Percentiles rank a stretch among this genome's conserved stretches.
Conservation (phyloP, 208 protist genomes). For the Crithidia brevicula region DNA sequence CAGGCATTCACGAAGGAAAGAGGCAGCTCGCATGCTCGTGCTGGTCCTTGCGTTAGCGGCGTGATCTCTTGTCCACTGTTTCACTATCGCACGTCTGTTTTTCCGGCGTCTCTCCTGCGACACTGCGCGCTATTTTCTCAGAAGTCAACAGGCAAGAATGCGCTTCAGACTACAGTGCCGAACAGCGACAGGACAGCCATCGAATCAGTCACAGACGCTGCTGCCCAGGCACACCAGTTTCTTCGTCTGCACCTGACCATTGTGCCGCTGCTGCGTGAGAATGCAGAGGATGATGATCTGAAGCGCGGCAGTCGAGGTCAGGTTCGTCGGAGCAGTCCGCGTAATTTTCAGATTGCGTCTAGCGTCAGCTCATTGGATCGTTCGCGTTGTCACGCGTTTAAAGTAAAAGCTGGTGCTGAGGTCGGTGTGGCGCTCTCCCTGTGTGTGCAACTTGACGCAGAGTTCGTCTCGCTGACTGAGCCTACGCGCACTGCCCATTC, state of each 20-base stretch:
- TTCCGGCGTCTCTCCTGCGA: slow-evolving; percentile 9
- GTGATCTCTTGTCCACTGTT: neutral
- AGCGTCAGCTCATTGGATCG: too few relatives aligned
- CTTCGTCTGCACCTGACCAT: slow-evolving; percentile 4
- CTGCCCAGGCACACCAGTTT: neutral
- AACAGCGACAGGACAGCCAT: neutral
- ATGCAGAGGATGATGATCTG: neutral
- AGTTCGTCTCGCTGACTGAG: neutral
- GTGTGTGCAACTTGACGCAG: slow-evolving; percentile 11
- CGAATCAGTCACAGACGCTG: neutral
- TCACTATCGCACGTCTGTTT: slow-evolving; percentile 18
- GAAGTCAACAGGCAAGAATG: too few relatives aligned
- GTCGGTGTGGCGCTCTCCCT: slow-evolving; percentile 3
- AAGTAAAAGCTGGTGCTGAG: neutral
- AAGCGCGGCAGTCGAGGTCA: too few relatives aligned
- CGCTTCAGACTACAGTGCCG: too few relatives aligned
- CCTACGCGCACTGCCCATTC: neutral
- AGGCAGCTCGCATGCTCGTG: neutral
- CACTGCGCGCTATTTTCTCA: slow-evolving; percentile 16
- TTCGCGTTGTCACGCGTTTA: slow-evolving; percentile 2
- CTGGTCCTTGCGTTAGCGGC: neutral
- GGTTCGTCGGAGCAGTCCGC: too few relatives aligned
- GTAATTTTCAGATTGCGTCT: slow-evolving; percentile 4
- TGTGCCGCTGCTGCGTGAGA: neutral
- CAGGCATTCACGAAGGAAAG: neutral